Evolutionary conservation across 306 rosid genomes (phyloP), one percentile per base, ranked within the genome.

Genomic region (Casuarina glauca): DNA sequence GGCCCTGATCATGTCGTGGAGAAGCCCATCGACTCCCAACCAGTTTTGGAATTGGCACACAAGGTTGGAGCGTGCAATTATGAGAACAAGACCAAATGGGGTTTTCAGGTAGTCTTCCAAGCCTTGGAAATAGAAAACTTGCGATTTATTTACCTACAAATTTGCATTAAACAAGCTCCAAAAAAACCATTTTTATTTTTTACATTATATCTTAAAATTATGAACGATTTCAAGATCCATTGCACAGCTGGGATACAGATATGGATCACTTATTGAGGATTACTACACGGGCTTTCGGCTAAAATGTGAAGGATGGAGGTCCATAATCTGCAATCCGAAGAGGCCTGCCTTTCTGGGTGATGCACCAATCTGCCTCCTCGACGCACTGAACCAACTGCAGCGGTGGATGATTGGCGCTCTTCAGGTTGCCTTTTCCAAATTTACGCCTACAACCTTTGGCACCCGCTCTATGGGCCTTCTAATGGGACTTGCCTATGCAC

Each of bases 181-280:
- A 26, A 26, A 26, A 26, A 26, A 26, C 32, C 1, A 0, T 26
- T 26, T 26, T 26, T 26, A 0, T 26, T 26, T 26, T 26, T 26
- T 26, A 26, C 32, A 26, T 26, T 26, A 26, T 26, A 26, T 26
- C 32, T 26, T 26, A 26, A 26, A 35, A 58, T 26, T 13, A 58
- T 6, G 7, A 38, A 13, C 16, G 9, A 35, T 4, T 38, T 39
- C 26, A 6, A 5, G 15, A 20, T 39, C 5, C 45, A 32, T 1
- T 45, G 4, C 9, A 57, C 46, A 86, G 86, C 20, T 83, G 49
- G 87, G 90, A 11, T 70, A 81, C 10, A 80, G 78, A 62, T 84
- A 84, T 68, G 88, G 90, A 9, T 74, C 87, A 0, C 19, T 85
- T 2, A 79, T 73, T 19, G 91, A 87, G 72, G 89, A 87, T 52